Base-by-base conservation (phyloP, 2,329 filamentous ascomycete species). In the Camillea tinctor region DNA sequence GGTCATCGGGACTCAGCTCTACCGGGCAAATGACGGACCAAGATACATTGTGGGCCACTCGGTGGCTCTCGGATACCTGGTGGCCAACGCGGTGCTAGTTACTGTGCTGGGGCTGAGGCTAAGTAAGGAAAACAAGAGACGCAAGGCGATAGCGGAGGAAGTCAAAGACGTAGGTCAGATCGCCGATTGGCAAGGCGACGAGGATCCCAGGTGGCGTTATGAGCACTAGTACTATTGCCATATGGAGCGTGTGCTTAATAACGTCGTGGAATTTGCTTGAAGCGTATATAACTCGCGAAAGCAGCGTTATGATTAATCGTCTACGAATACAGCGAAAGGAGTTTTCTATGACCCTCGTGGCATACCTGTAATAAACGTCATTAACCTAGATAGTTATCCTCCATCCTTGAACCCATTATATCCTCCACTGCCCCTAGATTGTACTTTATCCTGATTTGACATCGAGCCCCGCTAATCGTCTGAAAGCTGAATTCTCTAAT, bases 1-100 rank as follows among this genome's bases (percentile, higher is more conserved):
- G 0, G 86, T 91, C 0, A 66, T 92, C 22, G 88, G 88, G 0
- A 91, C 88, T 1, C 88, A 92, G 72, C 71, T 92, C 1, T 91
- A 91, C 71, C 79, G 88, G 1, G 77, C 80, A 0, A 76, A 80
- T 1, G 84, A 86, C 24, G 83, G 80, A 0, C 89, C 88, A 1
- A 76, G 86, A 30, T 91, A 85, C 66, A 78, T 87, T 54, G 76
- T 91, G 0, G 89, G 89, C 0, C 88, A 92, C 71, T 82, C 83
- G 0, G 83, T 91, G 66, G 87, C 88, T 0, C 69, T 91, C 50
- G 87, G 78, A 0, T 91, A 91, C 69, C 73, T 91, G 2, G 68
- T 82, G 1, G 81, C 78, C 0, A 90, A 90, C 60, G 74, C 85
- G 1, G 61, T 79, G 0, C 82, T 89, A 0, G 84, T 84, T 0